Base-by-base conservation (phyloP, 108 stramenopile genomes). In the Fistulifera pelliculosa region DNA sequence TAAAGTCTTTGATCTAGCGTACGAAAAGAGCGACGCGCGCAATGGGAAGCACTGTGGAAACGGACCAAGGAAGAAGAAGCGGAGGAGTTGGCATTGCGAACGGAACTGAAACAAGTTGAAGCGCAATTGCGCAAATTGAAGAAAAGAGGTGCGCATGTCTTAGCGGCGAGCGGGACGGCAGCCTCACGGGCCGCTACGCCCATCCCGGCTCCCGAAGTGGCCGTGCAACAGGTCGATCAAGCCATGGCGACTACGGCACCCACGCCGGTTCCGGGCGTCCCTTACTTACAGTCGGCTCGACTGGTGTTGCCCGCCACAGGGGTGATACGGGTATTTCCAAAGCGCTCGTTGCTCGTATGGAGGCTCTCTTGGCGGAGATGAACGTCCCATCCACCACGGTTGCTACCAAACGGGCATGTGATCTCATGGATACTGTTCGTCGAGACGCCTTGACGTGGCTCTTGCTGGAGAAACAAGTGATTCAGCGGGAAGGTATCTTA, bases 251-350 rank as follows among this genome's bases (percentile, higher is more conserved):
- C 77, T 6, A 85, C 85, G 44, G 83, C 85, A 12, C 87, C 92
- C 2, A 66, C 77, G 11, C 87, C 93, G 1, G 79, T 73, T 53
- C 69, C 86, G 15, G 73, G 73, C 49, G 80, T 76, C 43, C 93
- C 93, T 1, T 94, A 88, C 63, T 63, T 94, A 23, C 88, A 90
- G 69, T 90, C 88, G 6, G 82, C 82, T n/a, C 65, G 93, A 15
- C 56, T 90, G 45, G 68, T 67, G 43, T 68, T 73, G n/a, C 93
- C 93, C 19, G 75, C 77, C 4, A 58, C 72, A 2, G 80, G 77
- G 92, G 87, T 26, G 53, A 62, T 31, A 35, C 52, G 12, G 84
- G 86, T 11, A 47, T 94, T 41, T 87, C 79, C 60, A 87, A 85
- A 48, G 58, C 68, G 17, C 72, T 86, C 6, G 58, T 94, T 67